Evolutionary conservation across 345 rosid genomes (phyloP), one percentile per base, ranked within the genome.

Genomic region (Hypericum androsaemum): DNA sequence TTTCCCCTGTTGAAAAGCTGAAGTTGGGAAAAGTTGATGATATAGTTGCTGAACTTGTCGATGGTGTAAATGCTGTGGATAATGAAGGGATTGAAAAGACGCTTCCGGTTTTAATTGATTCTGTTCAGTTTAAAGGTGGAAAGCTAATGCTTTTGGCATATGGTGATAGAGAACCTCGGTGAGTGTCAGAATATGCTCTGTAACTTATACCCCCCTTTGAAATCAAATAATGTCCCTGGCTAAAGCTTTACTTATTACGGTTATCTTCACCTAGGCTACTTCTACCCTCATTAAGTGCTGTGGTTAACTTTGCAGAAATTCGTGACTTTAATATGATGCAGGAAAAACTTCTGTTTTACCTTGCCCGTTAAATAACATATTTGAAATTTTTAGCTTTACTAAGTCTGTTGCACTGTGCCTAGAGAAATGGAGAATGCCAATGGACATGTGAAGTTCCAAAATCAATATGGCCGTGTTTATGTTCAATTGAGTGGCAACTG

Each of bases 111-210:
- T 80, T 75, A 56, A 74, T 90, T 58, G 98, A 90, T 77, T 82
- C 96, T 49, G 88, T 90, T 59, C 88, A 80, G 63, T 90, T 90
- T 73, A 90, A 79, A 66, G 74, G 78, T 39, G 98, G 96, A 69
- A 82, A 81, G 15, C 72, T 87, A 47, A 76, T 78, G 80, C 80
- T 90, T 63, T 77, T 90, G 62, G 89, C 84, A 37, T 87, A 80
- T 47, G 98, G 98, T 53, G 98, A 90, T 71, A 74, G 64, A 45
- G 98, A 87, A 72, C 89, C 96, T 47, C 79, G 96, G 98, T 86
- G 52, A 75, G 75, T 58, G 44, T 35, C 53, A 39, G 1, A 22
- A 4, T 22, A 22, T 22, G 32, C 32, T 22, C 32, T 22, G 32
- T 22, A 22, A 22, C 32, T 22, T 22, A 22, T 22, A 22, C 1